Evolutionary conservation across 306 rosid species (phyloP).

Genomic region (Geum urbanum): DNA sequence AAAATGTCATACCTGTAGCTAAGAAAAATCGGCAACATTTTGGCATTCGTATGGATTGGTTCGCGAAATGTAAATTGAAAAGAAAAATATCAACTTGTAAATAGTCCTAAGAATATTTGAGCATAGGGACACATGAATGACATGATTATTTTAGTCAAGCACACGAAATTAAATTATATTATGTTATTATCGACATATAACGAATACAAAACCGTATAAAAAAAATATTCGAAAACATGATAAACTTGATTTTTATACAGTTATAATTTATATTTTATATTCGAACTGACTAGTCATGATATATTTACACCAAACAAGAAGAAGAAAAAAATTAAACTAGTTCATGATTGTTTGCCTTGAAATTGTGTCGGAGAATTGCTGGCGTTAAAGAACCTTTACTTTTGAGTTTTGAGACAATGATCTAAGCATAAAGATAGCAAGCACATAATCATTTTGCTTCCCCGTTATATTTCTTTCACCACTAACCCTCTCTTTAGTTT

Average conservation of each 20-base stretch:
- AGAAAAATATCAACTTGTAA: no score
- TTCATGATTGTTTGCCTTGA: background rate
- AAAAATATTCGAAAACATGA: no score
- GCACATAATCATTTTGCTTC: constrained; percentile 8
- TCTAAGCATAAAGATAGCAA: background rate
- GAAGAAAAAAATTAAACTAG: background rate
- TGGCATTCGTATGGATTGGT: background rate
- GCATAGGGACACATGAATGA: no score
- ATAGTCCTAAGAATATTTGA: no score
- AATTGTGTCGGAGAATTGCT: background rate
- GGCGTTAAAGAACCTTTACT: constrained; percentile 1
- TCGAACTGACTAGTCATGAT: no score
- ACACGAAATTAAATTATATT: no score
- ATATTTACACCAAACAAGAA: background rate
- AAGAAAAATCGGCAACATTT: background rate
- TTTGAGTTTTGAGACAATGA: background rate
- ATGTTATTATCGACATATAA: no score
- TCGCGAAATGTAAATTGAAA: background rate
- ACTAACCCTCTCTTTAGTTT: background rate
- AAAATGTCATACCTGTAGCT: background rate
- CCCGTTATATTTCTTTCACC: background rate
- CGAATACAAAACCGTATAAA: no score
- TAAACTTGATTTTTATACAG: no score
- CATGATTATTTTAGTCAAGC: no score
- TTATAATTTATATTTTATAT: no score